Conservation (phyloP, 352 stramenopile species). For the Globisporangium canariense region DNA sequence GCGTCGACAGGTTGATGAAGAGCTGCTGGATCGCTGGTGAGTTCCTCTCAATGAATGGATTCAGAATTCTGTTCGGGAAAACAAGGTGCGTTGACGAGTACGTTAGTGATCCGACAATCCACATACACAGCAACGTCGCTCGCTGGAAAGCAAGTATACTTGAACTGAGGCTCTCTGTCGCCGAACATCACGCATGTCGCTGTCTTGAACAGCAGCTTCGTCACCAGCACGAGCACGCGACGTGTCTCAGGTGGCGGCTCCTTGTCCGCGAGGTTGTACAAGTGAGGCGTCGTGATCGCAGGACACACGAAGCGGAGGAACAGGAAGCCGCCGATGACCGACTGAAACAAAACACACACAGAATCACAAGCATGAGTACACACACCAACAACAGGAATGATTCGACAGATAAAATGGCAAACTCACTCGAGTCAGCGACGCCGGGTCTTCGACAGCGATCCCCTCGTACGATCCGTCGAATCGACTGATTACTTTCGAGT, state of each 20-base stretch:
- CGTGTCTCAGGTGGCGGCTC: constrained; percentile 62
- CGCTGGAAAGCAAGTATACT: constrained; percentile 24
- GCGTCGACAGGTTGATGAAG: constrained; percentile 67
- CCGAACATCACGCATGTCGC: constrained; percentile 85
- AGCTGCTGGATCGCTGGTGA: constrained; percentile 73
- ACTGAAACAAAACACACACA: constrained; percentile 24
- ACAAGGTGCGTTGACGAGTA: background rate
- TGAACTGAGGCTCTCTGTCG: constrained; percentile 77
- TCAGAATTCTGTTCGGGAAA: constrained; percentile 52
- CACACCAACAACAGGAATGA: too few relatives aligned
- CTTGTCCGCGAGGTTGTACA: constrained; percentile 79
- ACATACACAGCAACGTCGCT: background rate
- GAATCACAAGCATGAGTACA: background rate
- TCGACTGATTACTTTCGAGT: constrained; percentile 63
- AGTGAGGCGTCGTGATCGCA: constrained; percentile 82
- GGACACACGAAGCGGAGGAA: constrained; percentile 89
- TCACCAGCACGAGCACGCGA: constrained; percentile 84
- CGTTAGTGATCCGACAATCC: background rate
- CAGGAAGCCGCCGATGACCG: constrained; percentile 84
- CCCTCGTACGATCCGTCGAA: constrained; percentile 64
- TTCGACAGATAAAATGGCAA: background rate
- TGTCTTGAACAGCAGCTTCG: constrained; percentile 88
- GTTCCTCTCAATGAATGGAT: constrained; percentile 86
- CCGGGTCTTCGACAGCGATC: constrained; percentile 51
- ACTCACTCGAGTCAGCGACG: constrained; percentile 52